Percentiles rank a stretch among this genome's conserved stretches.
Conservation (phyloP, 495 filamentous ascomycete genomes). For the Chaetomidium leptoderma region DNA sequence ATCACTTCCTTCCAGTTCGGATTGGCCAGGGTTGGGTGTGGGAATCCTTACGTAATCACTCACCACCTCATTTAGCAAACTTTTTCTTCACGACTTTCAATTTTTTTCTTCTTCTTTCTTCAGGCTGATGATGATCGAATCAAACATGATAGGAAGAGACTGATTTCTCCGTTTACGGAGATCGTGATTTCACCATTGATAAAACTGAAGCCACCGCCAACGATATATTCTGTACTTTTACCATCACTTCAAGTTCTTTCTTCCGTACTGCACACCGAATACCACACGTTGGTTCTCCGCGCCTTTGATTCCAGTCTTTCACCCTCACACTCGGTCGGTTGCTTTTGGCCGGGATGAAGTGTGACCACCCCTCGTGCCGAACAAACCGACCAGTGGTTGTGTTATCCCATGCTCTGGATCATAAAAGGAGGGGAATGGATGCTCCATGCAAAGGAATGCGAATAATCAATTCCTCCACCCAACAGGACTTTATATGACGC, state of each 20-base stretch:
- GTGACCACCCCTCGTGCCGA: no score
- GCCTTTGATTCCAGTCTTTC: no score
- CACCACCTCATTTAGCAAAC: conserved; percentile 9
- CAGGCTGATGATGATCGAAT: conserved; percentile 55
- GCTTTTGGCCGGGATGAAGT: no score
- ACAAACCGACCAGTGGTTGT: no score
- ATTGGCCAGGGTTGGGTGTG: not conserved
- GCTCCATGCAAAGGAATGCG: no score
- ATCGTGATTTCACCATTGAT: conserved; percentile 52
- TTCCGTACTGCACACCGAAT: no score
- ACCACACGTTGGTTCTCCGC: not conserved
- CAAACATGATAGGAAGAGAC: conserved; percentile 58
- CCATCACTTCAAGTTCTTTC: not conserved
- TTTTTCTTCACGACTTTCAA: conserved; percentile 9
- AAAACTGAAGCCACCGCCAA: conserved; percentile 47
- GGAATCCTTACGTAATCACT: conserved; percentile 15
- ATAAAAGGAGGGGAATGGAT: no score
- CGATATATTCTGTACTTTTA: not conserved
- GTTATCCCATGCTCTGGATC: no score
- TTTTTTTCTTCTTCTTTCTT: conserved; percentile 21
- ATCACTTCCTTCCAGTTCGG: no score
- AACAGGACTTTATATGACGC: no score
- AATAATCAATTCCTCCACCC: no score
- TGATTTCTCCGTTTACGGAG: conserved; percentile 45
- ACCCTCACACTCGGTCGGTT: no score